Evolutionary conservation across 2,329 filamentous ascomycete species (phyloP).

Genomic region (Arthrocladium fulminans): DNA sequence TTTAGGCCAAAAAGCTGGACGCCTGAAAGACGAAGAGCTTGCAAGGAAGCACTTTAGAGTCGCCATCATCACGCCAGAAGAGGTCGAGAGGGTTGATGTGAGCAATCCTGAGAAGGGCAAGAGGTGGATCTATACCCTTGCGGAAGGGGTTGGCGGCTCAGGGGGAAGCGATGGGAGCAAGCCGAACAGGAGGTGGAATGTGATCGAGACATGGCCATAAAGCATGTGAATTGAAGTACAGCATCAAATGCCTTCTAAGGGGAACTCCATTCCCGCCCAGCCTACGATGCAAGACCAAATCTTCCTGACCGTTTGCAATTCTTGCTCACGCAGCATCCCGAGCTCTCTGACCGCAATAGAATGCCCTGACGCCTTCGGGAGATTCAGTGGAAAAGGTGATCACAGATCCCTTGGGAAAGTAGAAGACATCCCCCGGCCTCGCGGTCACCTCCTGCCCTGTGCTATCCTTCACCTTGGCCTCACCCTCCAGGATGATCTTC

Average conservation of each 20-base stretch:
- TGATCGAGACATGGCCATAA: constrained; percentile 58
- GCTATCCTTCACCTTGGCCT: constrained; percentile 56
- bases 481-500: constrained; percentile 63
- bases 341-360: constrained; percentile 36
- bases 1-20: constrained; percentile 57
- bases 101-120: constrained; percentile 54
- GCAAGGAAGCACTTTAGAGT: constrained; percentile 74
- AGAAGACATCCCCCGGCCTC: constrained; percentile 57
- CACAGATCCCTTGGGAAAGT: constrained; percentile 56
- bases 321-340: constrained; percentile 24
- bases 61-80: constrained; percentile 72
- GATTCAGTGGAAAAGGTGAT: constrained; percentile 60
- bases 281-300: too few species aligned
- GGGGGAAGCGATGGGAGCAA: constrained; percentile 25
- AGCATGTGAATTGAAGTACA: too few species aligned
- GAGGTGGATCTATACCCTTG: constrained; percentile 60
- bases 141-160: constrained; percentile 35
- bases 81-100: constrained; percentile 67
- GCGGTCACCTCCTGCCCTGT: constrained; percentile 45
- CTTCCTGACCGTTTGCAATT: too few species aligned
- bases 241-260: too few species aligned
- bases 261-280: too few species aligned
- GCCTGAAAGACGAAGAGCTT: constrained; percentile 56
- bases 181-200: constrained; percentile 50
- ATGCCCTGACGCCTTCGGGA: constrained; percentile 51